A percentile compares a stretch with the other conserved stretches of the same genome.
phyloP scores from a whole-genome alignment of 2,329 filamentous ascomycete species.

The Aureobasidium pullulans region DNA sequence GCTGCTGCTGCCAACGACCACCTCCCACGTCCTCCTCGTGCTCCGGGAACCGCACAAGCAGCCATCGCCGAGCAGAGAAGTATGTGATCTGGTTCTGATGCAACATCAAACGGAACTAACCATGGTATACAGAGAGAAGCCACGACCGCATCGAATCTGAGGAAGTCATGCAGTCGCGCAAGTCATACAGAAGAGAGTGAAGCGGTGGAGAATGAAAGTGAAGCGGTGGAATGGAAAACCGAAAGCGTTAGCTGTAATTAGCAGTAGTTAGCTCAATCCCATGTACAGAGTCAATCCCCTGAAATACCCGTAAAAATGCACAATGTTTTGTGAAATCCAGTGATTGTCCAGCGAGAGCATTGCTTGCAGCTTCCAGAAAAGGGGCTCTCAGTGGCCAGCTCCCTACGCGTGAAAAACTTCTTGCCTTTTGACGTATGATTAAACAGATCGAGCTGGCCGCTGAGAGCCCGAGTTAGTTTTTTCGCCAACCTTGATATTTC shows the following conservation, averaged over 20 bases:
- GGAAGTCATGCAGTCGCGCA: background rate
- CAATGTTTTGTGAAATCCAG: background rate
- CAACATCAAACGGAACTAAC: background rate
- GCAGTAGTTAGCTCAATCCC: background rate
- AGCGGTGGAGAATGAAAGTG: too few species aligned
- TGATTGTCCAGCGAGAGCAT: background rate
- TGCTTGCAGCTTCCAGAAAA: background rate
- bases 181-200: background rate
- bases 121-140: background rate
- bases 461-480: too few species aligned
- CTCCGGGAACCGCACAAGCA: background rate
- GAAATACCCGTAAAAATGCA: background rate
- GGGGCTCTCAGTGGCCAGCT: background rate
- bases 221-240: background rate
- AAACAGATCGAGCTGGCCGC: too few species aligned
- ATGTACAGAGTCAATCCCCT: background rate
- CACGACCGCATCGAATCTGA: background rate
- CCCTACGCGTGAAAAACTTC: too few species aligned
- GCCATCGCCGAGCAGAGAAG: background rate
- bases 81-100: background rate
- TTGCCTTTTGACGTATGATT: too few species aligned
- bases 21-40: background rate
- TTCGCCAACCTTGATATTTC: too few species aligned
- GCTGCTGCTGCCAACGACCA: too few species aligned
- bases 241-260: too few species aligned